Evolutionary conservation across 2,329 filamentous ascomycete species (phyloP).

Genomic region (Trichoderma atrobrunneum): DNA sequence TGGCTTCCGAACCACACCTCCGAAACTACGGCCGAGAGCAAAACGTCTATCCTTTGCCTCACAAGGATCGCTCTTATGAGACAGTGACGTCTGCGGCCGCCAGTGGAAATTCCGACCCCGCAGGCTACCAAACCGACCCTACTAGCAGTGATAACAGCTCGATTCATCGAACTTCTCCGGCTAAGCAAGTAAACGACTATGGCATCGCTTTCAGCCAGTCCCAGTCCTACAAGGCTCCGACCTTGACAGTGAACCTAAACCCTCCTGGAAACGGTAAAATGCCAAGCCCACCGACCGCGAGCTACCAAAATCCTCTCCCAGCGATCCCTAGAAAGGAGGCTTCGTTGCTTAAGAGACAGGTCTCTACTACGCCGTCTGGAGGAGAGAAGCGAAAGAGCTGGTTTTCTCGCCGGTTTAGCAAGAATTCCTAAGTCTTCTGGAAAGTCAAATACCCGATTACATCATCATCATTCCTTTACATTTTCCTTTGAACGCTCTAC

Average conservation of each 20-base stretch:
- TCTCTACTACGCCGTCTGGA: slow-evolving; percentile 26
- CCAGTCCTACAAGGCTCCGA: slow-evolving; percentile 42
- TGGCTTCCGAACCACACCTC: slow-evolving; percentile 47
- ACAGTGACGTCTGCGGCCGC: slow-evolving; percentile 77
- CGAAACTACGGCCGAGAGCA: slow-evolving; percentile 38
- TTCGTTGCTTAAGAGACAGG: slow-evolving; percentile 31
- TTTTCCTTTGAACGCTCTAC: slow-evolving; percentile 9
- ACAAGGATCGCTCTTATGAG: slow-evolving; percentile 79
- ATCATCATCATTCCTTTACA: background rate
- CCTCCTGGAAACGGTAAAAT: slow-evolving; percentile 25
- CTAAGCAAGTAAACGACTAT: slow-evolving; percentile 59
- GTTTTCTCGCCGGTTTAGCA: slow-evolving; percentile 82
- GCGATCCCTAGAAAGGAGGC: slow-evolving; percentile 31
- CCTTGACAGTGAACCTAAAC: slow-evolving; percentile 35
- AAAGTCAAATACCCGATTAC: background rate
- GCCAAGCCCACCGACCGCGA: slow-evolving; percentile 26
- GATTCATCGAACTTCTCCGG: slow-evolving; percentile 67
- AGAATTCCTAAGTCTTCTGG: slow-evolving; percentile 33
- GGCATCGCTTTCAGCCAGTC: slow-evolving; percentile 56
- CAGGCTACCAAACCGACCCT: slow-evolving; percentile 80
- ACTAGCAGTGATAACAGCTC: slow-evolving; percentile 89
- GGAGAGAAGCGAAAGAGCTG: slow-evolving; percentile 83
- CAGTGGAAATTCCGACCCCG: slow-evolving; percentile 71
- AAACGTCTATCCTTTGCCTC: slow-evolving; percentile 52
- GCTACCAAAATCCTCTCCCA: slow-evolving; percentile 23